Base-by-base conservation (phyloP, 1,284 basidiomycete genomes). In the Singerocomus inundabilis region DNA sequence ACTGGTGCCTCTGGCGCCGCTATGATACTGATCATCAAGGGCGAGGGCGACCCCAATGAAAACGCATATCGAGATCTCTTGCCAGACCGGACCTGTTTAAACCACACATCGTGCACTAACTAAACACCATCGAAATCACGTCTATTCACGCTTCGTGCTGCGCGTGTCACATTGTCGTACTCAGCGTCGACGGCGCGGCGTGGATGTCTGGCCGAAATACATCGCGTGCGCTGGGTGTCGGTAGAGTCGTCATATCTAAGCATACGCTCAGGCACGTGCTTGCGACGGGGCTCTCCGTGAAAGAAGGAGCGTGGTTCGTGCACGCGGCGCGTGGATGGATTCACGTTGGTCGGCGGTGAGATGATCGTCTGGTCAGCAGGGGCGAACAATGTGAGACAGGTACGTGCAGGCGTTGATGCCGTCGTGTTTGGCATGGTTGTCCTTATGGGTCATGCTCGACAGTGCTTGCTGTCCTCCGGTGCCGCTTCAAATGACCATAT, bases 151-250 rank as follows among this genome's bases (percentile, higher is more conserved):
- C 88, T 2, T 85, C 84, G 2, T 88, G 85, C 59, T 76, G 72
- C 11, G 83, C 83, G 3, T 89, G 88, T 61, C 85, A 91, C 59
- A 85, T 82, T 54, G 82, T 93, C 39, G 83, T 76, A 8, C 67
- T 95, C 51, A 90, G 91, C 71, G 68, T 80, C 29, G 74, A 85
- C 45, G 93, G 93, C 18, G 75, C 79, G 18, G 93, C 91, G 4
- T 95, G 90, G 82, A 68, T 95, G 59, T 90, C 94, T 64, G 94
- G 94, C 2, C 81, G 91, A 40, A 91, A 93, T 68, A 79, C 80
- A 54, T 76, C 76, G 46, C 71, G 74, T 52, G 74, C 77, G 31
- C 72, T 89, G 36, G 84, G 88, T 28, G 67, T 82, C 15, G 57
- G 77, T 15, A 73, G 69, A 31, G 73, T 74, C 49, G 82, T 69